A percentile compares a stretch with the other conserved stretches of the same genome.
Evolutionary conservation across 768 basidiomycete species (phyloP).

Genomic region (Hypsizygus marmoreus): DNA sequence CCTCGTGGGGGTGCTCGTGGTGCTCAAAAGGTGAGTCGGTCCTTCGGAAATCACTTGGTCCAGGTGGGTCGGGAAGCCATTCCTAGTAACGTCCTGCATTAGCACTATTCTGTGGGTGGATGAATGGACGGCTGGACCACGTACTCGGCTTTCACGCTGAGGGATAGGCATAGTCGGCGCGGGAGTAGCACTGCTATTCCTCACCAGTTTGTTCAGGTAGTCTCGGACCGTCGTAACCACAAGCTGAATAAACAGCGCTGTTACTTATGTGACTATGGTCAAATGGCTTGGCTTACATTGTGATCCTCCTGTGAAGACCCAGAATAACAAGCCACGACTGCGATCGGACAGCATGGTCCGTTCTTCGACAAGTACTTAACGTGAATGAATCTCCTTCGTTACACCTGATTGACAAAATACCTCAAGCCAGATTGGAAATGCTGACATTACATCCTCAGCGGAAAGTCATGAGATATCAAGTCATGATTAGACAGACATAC

Average conservation of each 20-base stretch:
- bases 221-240: slow-evolving; percentile 67
- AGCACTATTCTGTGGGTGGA: neutral
- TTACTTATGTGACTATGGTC: neutral
- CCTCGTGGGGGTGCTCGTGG: slow-evolving; percentile 31
- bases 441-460: slow-evolving; percentile 36
- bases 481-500: slow-evolving; percentile 43
- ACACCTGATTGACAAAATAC: slow-evolving; percentile 35
- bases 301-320: slow-evolving; percentile 84
- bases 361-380: slow-evolving; percentile 49
- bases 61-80: slow-evolving; percentile 33
- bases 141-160: slow-evolving; percentile 31
- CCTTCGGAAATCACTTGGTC: slow-evolving; percentile 29
- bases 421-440: slow-evolving; percentile 86
- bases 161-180: slow-evolving; percentile 36
- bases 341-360: slow-evolving; percentile 82
- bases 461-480: too few relatives aligned
- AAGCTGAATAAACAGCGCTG: slow-evolving; percentile 41
- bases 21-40: slow-evolving; percentile 43
- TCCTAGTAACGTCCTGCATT: slow-evolving; percentile 23
- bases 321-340: slow-evolving; percentile 76
- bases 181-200: slow-evolving; percentile 34
- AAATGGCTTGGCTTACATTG: slow-evolving; percentile 46
- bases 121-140: slow-evolving; percentile 4
- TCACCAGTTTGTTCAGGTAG: slow-evolving; percentile 62
- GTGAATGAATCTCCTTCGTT: slow-evolving; percentile 1